These are phyloP conservation scores for Penicillium salamii DNA, from an alignment of 495 filamentous ascomycete genomes.

Conservation along the genomic window DNA sequence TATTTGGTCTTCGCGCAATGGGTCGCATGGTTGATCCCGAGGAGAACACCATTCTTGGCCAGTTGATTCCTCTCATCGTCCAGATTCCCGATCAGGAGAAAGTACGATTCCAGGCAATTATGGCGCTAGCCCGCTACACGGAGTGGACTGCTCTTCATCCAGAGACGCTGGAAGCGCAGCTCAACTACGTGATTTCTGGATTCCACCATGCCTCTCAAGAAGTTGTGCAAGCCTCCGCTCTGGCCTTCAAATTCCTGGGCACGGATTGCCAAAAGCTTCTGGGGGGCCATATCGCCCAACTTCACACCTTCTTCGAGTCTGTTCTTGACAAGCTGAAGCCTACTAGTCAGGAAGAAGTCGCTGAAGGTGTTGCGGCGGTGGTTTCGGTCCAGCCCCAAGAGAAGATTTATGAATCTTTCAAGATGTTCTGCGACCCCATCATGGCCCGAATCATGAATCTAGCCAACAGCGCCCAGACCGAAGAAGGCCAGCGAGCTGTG, in stretches of 20 bases:
- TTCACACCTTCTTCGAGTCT: conserved; percentile 88
- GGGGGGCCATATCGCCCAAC: conserved; percentile 70
- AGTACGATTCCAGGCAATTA: conserved; percentile 92
- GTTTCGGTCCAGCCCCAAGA: conserved; percentile 79
- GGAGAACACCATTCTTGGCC: conserved; percentile 78
- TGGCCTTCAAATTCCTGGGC: conserved; percentile 96
- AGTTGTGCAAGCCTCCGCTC: conserved; percentile 83
- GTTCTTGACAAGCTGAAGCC: conserved; percentile 80
- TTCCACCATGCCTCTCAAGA: conserved; percentile 85
- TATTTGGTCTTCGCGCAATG: conserved; percentile 96
- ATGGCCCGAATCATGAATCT: conserved; percentile 80
- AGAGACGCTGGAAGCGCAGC: conserved; percentile 83
- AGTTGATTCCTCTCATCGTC: conserved; percentile 87
- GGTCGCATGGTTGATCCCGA: conserved; percentile 92
- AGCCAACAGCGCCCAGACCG: conserved; percentile 79
- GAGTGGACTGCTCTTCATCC: conserved; percentile 96
- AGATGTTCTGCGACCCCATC: conserved; percentile 92
- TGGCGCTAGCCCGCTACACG: conserved; percentile 94
- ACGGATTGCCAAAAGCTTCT: conserved; percentile 87
- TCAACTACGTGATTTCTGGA: conserved; percentile 88
- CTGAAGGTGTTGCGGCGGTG: conserved; percentile 89
- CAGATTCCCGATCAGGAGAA: conserved; percentile 96
- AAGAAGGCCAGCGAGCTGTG: conserved; percentile 74
- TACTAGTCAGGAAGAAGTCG: conserved; percentile 89
- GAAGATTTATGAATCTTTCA: conserved; percentile 77